These are phyloP conservation scores for Zasmidium cellare DNA, from an alignment of 2,329 filamentous ascomycete genomes.

Conservation along the genomic window DNA sequence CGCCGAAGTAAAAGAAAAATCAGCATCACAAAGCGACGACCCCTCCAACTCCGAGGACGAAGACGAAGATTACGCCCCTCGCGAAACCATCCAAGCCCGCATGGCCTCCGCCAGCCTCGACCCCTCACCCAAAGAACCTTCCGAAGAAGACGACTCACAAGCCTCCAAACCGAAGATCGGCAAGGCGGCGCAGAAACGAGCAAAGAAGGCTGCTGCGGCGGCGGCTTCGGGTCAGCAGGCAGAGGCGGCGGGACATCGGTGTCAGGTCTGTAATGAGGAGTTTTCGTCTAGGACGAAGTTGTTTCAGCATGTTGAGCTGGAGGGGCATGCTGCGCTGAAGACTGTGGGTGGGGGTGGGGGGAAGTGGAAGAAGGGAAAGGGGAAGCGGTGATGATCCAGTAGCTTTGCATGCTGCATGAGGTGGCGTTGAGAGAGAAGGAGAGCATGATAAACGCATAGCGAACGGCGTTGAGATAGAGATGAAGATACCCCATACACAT, in stretches of 20 bases:
- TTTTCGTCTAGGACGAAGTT: constrained; percentile 75
- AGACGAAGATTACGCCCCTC: constrained; percentile 46
- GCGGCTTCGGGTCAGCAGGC: constrained; percentile 31
- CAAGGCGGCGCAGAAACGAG: constrained; percentile 50
- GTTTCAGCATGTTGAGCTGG: constrained; percentile 70
- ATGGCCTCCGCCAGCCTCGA: constrained; percentile 29
- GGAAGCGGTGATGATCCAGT: constrained; percentile 31
- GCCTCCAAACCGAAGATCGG: constrained; percentile 41
- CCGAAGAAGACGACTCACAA: constrained; percentile 23
- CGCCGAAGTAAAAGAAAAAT: neutral
- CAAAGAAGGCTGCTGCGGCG: constrained; percentile 49
- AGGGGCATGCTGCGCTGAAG: constrained; percentile 52
- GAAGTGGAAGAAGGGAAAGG: constrained; percentile 32
- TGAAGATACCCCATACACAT: constrained; percentile 1
- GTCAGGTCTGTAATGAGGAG: constrained; percentile 72
- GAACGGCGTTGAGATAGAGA: neutral
- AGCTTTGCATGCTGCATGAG: too few species aligned
- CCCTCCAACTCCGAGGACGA: constrained; percentile 30
- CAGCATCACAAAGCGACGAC: constrained; percentile 8
- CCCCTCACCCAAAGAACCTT: constrained; percentile 6
- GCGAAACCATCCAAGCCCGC: constrained; percentile 42
- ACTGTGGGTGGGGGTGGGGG: constrained; percentile 18
- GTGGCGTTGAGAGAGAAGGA: neutral
- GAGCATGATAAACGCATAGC: neutral
- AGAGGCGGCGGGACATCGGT: constrained; percentile 58